Percentiles rank a stretch among this genome's conserved stretches.
phyloP scores from a whole-genome alignment of 495 filamentous ascomycete genomes.

The Aspergillus taichungensis region DNA sequence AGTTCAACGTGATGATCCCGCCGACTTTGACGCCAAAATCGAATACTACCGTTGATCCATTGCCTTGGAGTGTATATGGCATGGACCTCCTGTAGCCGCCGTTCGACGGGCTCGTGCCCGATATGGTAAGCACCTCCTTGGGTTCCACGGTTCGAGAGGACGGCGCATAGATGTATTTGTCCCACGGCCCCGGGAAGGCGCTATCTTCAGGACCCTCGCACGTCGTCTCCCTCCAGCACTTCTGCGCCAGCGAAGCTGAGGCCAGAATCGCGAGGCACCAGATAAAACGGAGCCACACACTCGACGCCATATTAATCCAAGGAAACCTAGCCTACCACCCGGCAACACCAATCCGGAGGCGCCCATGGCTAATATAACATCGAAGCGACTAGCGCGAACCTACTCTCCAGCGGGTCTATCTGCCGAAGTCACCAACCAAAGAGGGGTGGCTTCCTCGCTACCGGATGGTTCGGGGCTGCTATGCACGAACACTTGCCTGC shows the following conservation, averaged over 20 bases:
- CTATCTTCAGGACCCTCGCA: constrained; percentile 43
- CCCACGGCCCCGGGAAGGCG: constrained; percentile 53
- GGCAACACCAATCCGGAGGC: background rate
- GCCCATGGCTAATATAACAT: background rate
- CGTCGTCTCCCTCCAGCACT: constrained; percentile 48
- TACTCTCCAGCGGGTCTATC: too few relatives aligned
- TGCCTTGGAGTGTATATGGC: constrained; percentile 26
- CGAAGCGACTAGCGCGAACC: background rate
- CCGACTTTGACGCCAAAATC: constrained; percentile 54
- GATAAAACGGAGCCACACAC: constrained; percentile 8
- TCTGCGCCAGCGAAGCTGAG: constrained; percentile 16
- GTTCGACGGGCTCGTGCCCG: constrained; percentile 21
- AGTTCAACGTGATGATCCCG: constrained; percentile 44
- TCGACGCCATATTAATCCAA: constrained; percentile 9
- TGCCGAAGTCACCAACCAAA: too few relatives aligned
- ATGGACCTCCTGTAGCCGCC: constrained; percentile 19
- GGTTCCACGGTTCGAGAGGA: constrained; percentile 44
- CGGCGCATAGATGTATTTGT: constrained; percentile 52
- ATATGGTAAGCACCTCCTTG: constrained; percentile 31
- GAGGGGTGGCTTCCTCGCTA: too few relatives aligned
- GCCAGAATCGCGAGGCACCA: constrained; percentile 12
- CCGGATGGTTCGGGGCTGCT: too few relatives aligned
- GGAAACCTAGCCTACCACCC: background rate
- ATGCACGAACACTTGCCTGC: too few relatives aligned
- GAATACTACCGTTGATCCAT: constrained; percentile 42